Base-by-base conservation (phyloP, 192 early-diverging fungal species). In the Phycomyces nitens region DNA sequence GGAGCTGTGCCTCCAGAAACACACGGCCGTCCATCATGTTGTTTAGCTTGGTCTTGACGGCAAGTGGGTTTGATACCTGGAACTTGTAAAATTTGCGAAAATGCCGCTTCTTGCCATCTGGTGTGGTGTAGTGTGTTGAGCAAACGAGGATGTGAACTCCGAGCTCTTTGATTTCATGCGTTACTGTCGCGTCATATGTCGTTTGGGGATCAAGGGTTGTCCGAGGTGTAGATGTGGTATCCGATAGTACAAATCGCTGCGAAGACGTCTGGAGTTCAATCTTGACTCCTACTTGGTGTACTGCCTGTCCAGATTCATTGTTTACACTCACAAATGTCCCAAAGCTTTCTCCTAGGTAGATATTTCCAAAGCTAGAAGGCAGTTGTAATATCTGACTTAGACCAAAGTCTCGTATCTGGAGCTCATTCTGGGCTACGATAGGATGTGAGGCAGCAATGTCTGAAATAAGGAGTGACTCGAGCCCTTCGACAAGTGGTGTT, bases 1-100 rank as follows among this genome's bases (percentile, higher is more conserved):
- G 92, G 14, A 98, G 82, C 76, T 96, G 93, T n/a, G 91, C 92
- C 72, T 98, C 96, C 50, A 98, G 76, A 66, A 94, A 88, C 11
- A 92, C 84, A 11, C 73, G 60, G 14, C 86, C 86, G 51, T 86
- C 82, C 14, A 68, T 53, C 63, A 93, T 72, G 26, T 89, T 88
- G 77, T 98, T 95, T 50, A 97, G 87, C 62, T 96, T 97, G 10
- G 96, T 98, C 74, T 96, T 97, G 54, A 98, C 96, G 10, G 93
- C 84, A 38, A 98, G 81, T 43, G 96, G 96, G 73, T 98, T 98
- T 49, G 91, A 70, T 15, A 96, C 96, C 80, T 96, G 92, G 72
- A 98, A 98, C 64, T 94, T 95, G 84, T 92, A 98, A 67, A 94
- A 93, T 68, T 93, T 94, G 52, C 92, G 84, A 72, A 97, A 88